phyloP scores from a whole-genome alignment of 176 grass and related monocot genomes.

The Carex scoparia region DNA sequence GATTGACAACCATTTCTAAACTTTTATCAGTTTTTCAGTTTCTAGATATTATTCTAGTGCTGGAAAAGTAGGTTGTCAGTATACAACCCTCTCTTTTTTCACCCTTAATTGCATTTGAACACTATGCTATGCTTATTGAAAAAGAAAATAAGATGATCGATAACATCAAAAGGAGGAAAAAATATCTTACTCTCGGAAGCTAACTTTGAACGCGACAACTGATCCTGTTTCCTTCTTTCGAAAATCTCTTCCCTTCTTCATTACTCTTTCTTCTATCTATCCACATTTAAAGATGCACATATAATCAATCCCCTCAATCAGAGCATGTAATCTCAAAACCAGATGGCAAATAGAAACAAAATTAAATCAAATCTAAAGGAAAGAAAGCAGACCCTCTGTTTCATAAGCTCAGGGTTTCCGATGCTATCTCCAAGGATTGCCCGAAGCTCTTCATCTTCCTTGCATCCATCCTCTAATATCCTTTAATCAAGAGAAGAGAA shows the following conservation, averaged over 20 bases:
- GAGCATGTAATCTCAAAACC: not conserved
- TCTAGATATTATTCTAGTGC: not conserved
- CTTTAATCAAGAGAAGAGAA: slow-evolving; percentile 28
- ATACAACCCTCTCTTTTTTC: not conserved
- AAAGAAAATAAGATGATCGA: not conserved
- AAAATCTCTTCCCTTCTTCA: slow-evolving; percentile 69
- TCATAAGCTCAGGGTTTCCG: slow-evolving; percentile 90
- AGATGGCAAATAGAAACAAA: not conserved
- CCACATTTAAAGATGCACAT: not conserved
- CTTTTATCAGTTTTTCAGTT: too few relatives aligned
- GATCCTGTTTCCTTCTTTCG: slow-evolving; percentile 67
- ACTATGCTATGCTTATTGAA: slow-evolving; percentile 1
- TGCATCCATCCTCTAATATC: slow-evolving; percentile 91
- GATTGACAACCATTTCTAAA: not conserved
- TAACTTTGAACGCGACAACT: slow-evolving; percentile 78
- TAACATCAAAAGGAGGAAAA: not conserved
- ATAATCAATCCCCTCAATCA: too few relatives aligned
- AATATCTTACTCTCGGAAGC: slow-evolving; percentile 74
- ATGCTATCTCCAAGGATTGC: slow-evolving; percentile 88
- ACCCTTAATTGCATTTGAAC: not conserved
- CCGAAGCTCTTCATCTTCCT: slow-evolving; percentile 65
- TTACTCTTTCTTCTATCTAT: slow-evolving; percentile 81
- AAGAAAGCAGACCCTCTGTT: slow-evolving; percentile 52
- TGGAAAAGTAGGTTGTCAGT: not conserved
- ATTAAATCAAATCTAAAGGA: not conserved